phyloP scores from a whole-genome alignment of 2,329 filamentous ascomycete species.

The Aspergillus neoniger region DNA sequence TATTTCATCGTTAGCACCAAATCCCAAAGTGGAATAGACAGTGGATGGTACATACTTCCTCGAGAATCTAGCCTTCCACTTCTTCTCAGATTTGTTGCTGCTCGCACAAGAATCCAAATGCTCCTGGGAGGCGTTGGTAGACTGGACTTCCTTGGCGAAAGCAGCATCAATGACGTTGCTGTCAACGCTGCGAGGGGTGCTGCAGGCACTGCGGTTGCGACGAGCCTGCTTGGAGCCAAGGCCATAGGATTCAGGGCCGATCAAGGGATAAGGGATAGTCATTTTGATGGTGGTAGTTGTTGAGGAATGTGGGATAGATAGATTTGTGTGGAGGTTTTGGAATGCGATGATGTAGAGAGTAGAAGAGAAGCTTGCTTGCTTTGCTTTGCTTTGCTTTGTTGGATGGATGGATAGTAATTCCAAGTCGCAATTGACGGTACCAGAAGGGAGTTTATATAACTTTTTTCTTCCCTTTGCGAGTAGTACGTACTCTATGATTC shows the following conservation, averaged over 20 bases:
- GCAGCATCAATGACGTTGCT: neutral
- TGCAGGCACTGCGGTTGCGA: neutral
- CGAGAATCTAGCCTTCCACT: neutral
- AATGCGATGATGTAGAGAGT: neutral
- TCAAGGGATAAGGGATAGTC: constrained; percentile 2
- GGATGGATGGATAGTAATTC: neutral
- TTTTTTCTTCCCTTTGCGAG: neutral
- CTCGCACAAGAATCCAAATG: neutral
- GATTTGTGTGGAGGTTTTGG: neutral
- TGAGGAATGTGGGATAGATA: neutral
- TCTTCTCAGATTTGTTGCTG: neutral
- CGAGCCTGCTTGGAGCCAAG: neutral
- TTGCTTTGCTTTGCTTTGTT: neutral
- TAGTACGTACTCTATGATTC: neutral
- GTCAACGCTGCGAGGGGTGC: neutral
- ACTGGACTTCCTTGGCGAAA: neutral
- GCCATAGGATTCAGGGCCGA: constrained; percentile 3
- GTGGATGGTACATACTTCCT: neutral
- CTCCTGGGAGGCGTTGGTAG: neutral
- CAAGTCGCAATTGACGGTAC: neutral
- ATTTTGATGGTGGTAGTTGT: neutral
- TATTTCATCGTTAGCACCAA: no score
- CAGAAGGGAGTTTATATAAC: neutral
- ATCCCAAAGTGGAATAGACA: no score
- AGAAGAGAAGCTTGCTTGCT: neutral